Base-by-base conservation (phyloP, 805 yeast species). In the Zygosaccharomyces siamensis region DNA sequence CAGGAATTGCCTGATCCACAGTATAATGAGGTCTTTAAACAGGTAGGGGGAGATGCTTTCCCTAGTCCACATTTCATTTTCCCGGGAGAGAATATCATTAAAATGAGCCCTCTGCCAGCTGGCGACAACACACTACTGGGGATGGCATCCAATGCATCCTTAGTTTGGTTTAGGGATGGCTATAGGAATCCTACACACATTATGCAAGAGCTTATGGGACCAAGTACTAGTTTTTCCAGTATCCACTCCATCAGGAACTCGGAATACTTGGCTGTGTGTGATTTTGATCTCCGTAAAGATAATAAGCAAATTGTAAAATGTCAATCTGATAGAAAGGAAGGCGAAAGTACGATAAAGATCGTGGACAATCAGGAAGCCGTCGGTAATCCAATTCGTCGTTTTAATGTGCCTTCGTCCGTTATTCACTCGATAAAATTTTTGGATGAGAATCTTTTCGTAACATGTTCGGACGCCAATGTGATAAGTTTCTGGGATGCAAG, bases 11-110 rank as follows among this genome's bases (percentile, higher is more conserved):
- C 63, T 21, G 74, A 72, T 35, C 89, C 89, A 3, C 90, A 84
- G 58, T 72, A 73, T 44, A 95, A 84, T 37, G 92, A 84, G 51
- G 89, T 83, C 2, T 75, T 84, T 36, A 82, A 78, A 23, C 88
- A 81, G 48, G 49, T 55, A 10, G 62, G 60, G 38, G 46, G 50
- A 7, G 49, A 46, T 10, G 51, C 55, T n/a, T 47, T 59, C 27
- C 39, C 50, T 8, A 52, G 58, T 11, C 36, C 35, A 31, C 60
- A 58, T 43, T 65, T 68, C 68, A 51, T 55, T 8, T 65, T 61
- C 43, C 60, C 57, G 12, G 69, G 68, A 28, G 67, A 64, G 46
- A 59, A 58, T 23, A 57, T 65, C 10, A 57, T 57, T 4, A 64
- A 64, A 48, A 47, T 65, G 54, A 44, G 49, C 8, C 56, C 58